phyloP scores from a whole-genome alignment of 768 basidiomycete species.

The Boletales sp. region DNA sequence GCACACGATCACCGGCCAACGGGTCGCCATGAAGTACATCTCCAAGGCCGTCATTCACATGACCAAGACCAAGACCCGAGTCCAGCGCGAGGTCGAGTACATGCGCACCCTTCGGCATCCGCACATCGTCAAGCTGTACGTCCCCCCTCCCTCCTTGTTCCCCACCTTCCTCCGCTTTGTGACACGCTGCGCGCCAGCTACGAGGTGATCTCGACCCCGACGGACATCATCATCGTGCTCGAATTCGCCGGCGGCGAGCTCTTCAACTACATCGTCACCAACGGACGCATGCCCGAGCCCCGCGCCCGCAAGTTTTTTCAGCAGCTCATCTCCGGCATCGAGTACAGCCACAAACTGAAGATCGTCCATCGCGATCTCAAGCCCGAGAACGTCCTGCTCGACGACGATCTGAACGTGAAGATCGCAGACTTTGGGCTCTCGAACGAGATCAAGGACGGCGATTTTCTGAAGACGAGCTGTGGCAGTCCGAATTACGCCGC shows the following conservation, averaged over 20 bases:
- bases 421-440: constrained; percentile 99
- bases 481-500: constrained; percentile 99
- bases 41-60: constrained; percentile 90
- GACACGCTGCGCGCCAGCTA: constrained; percentile 44
- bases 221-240: constrained; percentile 97
- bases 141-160: constrained; percentile 2
- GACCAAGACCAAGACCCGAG: constrained; percentile 88
- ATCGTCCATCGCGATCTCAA: constrained; percentile 98
- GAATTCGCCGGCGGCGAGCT: constrained; percentile 96
- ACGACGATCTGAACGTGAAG: constrained; percentile 87
- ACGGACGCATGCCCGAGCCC: constrained; percentile 86
- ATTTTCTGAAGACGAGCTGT: constrained; percentile 95
- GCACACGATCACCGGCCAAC: constrained; percentile 91
- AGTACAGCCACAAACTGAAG: constrained; percentile 93
- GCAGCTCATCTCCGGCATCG: constrained; percentile 95
- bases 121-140: constrained; percentile 96
- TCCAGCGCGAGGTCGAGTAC: constrained; percentile 95
- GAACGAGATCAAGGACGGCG: constrained; percentile 94
- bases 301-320: constrained; percentile 95
- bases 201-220: constrained; percentile 88
- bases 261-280: constrained; percentile 96
- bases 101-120: constrained; percentile 91
- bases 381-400: constrained; percentile 90
- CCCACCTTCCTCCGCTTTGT: constrained; percentile 1
- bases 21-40: constrained; percentile 97